These are phyloP conservation scores for Chrysoporthe deuterocubensis DNA, from an alignment of 2,329 filamentous ascomycete genomes.

Conservation along the genomic window DNA sequence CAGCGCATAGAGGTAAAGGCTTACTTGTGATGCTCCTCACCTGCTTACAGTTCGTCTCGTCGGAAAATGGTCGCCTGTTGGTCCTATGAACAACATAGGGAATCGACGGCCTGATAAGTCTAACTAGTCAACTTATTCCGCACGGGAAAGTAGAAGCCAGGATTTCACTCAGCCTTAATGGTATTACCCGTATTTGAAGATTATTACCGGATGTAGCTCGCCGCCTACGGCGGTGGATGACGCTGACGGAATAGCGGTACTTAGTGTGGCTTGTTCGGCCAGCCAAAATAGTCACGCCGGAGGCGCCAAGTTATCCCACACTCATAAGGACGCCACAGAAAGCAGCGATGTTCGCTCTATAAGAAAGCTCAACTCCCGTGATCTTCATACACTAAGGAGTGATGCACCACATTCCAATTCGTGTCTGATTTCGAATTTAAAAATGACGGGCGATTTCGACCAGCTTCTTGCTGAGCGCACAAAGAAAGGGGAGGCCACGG, in stretches of 20 bases:
- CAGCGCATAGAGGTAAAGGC: no score
- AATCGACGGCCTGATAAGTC: no score
- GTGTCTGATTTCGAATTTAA: not conserved
- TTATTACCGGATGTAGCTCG: not conserved
- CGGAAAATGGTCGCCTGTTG: no score
- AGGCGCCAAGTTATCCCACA: not conserved
- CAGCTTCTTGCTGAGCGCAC: conserved; percentile 12
- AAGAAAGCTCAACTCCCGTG: not conserved
- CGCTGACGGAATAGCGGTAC: not conserved
- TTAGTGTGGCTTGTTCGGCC: not conserved
- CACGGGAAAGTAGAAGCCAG: no score
- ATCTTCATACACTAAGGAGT: not conserved
- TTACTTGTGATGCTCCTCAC: no score
- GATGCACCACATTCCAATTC: not conserved
- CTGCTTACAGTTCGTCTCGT: no score
- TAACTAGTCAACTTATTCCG: no score
- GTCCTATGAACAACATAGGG: no score
- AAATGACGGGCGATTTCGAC: conserved; percentile 8
- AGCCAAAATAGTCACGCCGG: not conserved
- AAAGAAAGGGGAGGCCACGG: not conserved
- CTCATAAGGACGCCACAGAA: not conserved
- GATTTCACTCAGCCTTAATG: no score
- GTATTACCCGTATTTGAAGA: not conserved
- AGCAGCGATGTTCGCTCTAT: not conserved
- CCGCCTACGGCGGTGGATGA: not conserved